A percentile compares a stretch with the other conserved stretches of the same genome.
phyloP scores from a whole-genome alignment of 116 monocot genomes.

The Trichopus zeylanicus region DNA sequence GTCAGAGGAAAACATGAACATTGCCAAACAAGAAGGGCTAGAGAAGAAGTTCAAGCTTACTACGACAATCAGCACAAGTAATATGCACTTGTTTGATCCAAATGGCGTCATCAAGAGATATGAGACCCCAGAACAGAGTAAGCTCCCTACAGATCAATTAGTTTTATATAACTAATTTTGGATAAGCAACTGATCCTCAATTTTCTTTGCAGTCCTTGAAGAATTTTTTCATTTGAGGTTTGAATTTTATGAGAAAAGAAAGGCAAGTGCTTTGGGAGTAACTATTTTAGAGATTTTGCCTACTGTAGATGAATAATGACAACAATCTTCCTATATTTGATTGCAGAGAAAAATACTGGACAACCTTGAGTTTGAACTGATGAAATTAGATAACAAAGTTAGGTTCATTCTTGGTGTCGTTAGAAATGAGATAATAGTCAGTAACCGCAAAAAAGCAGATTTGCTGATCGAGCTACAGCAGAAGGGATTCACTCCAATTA shows the following conservation, averaged over 20 bases:
- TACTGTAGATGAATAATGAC: background rate
- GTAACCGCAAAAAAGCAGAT: constrained; percentile 61
- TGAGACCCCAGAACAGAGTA: constrained; percentile 80
- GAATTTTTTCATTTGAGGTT: constrained; percentile 73
- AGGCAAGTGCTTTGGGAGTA: constrained; percentile 22
- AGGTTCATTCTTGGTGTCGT: constrained; percentile 83
- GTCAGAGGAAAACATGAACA: constrained; percentile 67
- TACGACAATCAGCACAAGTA: constrained; percentile 69
- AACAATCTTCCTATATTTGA: background rate
- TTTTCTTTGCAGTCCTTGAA: constrained; percentile 60
- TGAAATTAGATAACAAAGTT: constrained; percentile 75
- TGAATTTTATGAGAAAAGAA: constrained; percentile 75
- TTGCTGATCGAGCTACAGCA: constrained; percentile 58
- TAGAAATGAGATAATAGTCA: constrained; percentile 55
- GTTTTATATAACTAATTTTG: background rate
- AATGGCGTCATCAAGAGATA: constrained; percentile 81
- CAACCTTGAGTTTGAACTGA: constrained; percentile 55
- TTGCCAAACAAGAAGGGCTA: constrained; percentile 70
- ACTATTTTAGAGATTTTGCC: background rate
- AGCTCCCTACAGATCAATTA: constrained; percentile 1
- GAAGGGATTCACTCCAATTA: constrained; percentile 77
- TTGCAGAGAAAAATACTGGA: constrained; percentile 51
- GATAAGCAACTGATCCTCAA: background rate
- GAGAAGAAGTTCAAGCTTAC: constrained; percentile 90
- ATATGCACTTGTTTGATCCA: constrained; percentile 90